These are phyloP conservation scores for Sclerotiophoma versabilis DNA, from an alignment of 2,329 filamentous ascomycete species.

Conservation along the genomic window DNA sequence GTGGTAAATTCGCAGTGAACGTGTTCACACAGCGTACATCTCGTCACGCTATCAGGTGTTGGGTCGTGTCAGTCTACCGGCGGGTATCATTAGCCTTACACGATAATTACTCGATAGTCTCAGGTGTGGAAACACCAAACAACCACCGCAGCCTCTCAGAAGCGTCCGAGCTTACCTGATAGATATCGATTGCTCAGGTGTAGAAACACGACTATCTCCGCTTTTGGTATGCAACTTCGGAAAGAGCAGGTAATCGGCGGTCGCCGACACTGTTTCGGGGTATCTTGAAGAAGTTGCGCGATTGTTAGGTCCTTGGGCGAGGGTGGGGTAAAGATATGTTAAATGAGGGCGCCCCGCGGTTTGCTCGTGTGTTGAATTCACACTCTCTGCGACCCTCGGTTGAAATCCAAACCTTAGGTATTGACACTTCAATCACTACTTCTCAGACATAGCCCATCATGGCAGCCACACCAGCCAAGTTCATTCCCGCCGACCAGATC, in stretches of 20 bases:
- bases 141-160: neutral
- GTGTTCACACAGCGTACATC: neutral
- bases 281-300: slow-evolving; percentile 1
- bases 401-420: too few species aligned
- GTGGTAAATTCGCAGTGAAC: neutral
- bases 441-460: neutral
- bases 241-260: neutral
- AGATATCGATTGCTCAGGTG: neutral
- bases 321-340: slow-evolving; percentile 4
- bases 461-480: slow-evolving; percentile 29
- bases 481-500: slow-evolving; percentile 58
- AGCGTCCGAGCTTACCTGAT: slow-evolving; percentile 7
- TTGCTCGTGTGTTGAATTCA: neutral
- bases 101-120: slow-evolving; percentile 13
- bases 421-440: too few species aligned
- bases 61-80: slow-evolving; percentile 8
- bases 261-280: neutral
- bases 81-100: slow-evolving; percentile 3
- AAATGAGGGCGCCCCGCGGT: slow-evolving; percentile 1
- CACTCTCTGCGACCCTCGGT: neutral
- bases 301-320: neutral
- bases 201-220: slow-evolving; percentile 4
- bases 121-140: slow-evolving; percentile 5
- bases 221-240: neutral
- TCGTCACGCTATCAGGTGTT: slow-evolving; percentile 19